Evolutionary conservation across 805 yeast species (phyloP).

Genomic region (Tetrapisispora iriomotensis): DNA sequence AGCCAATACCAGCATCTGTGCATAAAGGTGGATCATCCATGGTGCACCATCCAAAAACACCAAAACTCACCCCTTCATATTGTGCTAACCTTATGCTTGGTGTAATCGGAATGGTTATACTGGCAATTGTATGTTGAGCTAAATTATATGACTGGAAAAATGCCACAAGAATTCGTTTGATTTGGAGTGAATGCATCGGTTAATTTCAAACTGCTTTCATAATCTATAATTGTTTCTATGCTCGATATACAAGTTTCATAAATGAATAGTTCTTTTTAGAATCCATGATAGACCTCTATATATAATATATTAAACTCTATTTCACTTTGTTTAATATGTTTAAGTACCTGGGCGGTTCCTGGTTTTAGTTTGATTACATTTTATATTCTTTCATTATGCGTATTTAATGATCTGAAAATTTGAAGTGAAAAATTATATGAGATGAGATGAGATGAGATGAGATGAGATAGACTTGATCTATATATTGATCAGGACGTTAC

Average conservation of each 20-base stretch:
- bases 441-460: slow-evolving; percentile 11
- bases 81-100: slow-evolving; percentile 38
- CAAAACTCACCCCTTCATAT: slow-evolving; percentile 43
- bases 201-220: too few relatives aligned
- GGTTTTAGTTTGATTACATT: neutral
- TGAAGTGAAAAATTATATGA: neutral
- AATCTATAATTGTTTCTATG: too few relatives aligned
- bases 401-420: neutral
- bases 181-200: too few relatives aligned
- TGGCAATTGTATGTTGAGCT: slow-evolving; percentile 50
- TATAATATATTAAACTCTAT: too few relatives aligned
- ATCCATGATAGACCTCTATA: too few relatives aligned
- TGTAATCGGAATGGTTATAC: slow-evolving; percentile 53
- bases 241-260: too few relatives aligned
- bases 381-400: neutral
- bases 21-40: neutral
- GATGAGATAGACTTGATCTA: neutral
- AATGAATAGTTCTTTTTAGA: too few relatives aligned
- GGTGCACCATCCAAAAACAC: slow-evolving; percentile 61
- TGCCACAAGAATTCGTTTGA: too few relatives aligned
- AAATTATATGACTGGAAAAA: too few relatives aligned
- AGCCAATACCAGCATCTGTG: neutral
- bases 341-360: too few relatives aligned
- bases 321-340: too few relatives aligned
- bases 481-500: neutral